Percentiles rank a stretch among this genome's conserved stretches.
Conservation (phyloP, 2,329 filamentous ascomycete species). For the Geosmithia putterillii region DNA sequence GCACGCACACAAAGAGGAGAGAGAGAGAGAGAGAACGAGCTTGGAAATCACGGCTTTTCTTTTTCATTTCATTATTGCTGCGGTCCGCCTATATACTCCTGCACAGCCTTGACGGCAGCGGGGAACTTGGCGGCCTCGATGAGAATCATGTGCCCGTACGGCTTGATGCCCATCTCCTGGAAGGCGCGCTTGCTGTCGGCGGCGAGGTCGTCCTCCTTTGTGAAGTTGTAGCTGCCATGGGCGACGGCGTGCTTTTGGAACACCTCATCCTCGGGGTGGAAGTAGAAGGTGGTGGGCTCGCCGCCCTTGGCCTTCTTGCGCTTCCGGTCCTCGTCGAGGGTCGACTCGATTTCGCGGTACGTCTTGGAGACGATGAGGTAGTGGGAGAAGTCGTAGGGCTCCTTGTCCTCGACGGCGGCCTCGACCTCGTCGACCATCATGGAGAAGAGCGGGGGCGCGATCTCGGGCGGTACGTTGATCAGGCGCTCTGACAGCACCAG, state of each 20-base stretch:
- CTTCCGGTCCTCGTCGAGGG: constrained; percentile 51
- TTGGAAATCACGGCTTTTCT: background rate
- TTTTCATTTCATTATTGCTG: constrained; percentile 16
- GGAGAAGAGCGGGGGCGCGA: constrained; percentile 84
- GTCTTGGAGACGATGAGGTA: constrained; percentile 86
- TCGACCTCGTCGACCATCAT: constrained; percentile 89
- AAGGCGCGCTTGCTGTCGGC: constrained; percentile 92
- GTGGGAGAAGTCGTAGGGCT: constrained; percentile 87
- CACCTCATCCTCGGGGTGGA: constrained; percentile 92
- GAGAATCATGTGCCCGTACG: constrained; percentile 73
- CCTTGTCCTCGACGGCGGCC: constrained; percentile 77
- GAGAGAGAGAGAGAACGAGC: background rate
- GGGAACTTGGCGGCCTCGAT: constrained; percentile 72
- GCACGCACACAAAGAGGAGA: background rate
- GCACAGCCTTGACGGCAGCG: constrained; percentile 61
- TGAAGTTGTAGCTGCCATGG: constrained; percentile 62
- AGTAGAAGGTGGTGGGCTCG: constrained; percentile 55
- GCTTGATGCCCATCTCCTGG: constrained; percentile 80
- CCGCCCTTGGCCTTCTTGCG: constrained; percentile 50
- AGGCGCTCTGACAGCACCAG: constrained; percentile 84
- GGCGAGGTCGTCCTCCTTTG: constrained; percentile 66
- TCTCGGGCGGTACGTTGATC: constrained; percentile 93
- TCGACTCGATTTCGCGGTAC: constrained; percentile 81
- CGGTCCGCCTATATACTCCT: constrained; percentile 55
- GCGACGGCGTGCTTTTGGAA: constrained; percentile 65